Evolutionary conservation across 371 early-diverging fungal species (phyloP).

Genomic region (Amoeboaphelidium protococcarum): DNA sequence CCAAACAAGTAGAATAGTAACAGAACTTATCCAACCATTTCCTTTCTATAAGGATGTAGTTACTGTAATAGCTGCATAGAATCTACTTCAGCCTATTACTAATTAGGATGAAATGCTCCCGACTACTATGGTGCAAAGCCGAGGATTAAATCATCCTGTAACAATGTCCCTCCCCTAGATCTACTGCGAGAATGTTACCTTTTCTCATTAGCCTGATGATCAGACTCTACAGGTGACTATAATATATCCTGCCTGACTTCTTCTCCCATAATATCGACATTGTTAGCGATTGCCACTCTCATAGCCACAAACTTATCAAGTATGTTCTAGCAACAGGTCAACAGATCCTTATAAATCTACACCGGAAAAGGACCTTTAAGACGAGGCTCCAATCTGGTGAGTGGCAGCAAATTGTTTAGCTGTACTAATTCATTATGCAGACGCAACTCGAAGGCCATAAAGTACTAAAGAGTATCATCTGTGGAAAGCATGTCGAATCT

Average conservation of each 20-base stretch:
- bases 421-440: slow-evolving; percentile 33
- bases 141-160: neutral
- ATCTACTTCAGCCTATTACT: no score
- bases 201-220: no score
- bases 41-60: slow-evolving; percentile 23
- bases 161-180: no score
- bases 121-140: neutral
- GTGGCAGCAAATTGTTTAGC: slow-evolving; percentile 25
- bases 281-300: slow-evolving; percentile 30
- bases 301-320: slow-evolving; percentile 40
- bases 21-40: slow-evolving; percentile 39
- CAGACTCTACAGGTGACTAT: no score
- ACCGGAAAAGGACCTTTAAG: slow-evolving; percentile 53
- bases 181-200: no score
- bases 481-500: neutral
- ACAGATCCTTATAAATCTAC: slow-evolving; percentile 28
- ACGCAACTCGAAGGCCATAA: slow-evolving; percentile 37
- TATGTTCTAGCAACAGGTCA: slow-evolving; percentile 37
- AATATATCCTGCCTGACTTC: no score
- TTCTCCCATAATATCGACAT: no score
- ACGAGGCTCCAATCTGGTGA: slow-evolving; percentile 55
- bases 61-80: slow-evolving; percentile 8
- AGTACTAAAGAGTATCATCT: slow-evolving; percentile 7
- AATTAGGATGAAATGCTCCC: no score
- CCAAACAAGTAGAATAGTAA: slow-evolving; percentile 51